phyloP scores from a whole-genome alignment of 2,329 filamentous ascomycete genomes.

The Fusarium chuoi region DNA sequence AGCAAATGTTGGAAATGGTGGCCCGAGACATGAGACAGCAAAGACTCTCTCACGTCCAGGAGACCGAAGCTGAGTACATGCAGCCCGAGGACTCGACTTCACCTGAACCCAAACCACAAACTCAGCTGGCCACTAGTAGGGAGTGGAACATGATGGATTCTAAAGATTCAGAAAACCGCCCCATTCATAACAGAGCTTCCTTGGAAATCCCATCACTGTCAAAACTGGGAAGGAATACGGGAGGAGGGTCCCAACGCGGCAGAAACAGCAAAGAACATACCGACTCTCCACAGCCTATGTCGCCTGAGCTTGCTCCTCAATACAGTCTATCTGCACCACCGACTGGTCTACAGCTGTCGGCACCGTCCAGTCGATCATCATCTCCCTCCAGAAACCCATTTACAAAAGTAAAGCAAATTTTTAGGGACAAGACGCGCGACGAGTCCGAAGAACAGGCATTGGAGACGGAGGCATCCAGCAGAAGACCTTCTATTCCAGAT shows the following conservation, averaged over 20 bases:
- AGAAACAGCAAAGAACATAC: conserved; percentile 56
- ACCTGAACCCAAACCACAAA: conserved; percentile 44
- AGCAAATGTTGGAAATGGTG: conserved; percentile 71
- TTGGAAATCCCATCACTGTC: conserved; percentile 39
- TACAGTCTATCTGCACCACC: conserved; percentile 65
- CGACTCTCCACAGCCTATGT: conserved; percentile 60
- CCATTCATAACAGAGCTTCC: conserved; percentile 31
- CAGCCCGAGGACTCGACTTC: conserved; percentile 49
- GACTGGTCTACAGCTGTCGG: conserved; percentile 71
- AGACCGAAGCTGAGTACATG: conserved; percentile 48
- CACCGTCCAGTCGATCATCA: conserved; percentile 68
- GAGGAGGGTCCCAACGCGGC: conserved; percentile 58
- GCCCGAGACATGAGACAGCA: conserved; percentile 60
- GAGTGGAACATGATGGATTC: conserved; percentile 52
- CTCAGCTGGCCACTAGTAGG: conserved; percentile 48
- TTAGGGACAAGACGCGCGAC: conserved; percentile 64
- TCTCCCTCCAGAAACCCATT: conserved; percentile 73
- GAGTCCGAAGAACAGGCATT: conserved; percentile 48
- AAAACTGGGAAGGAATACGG: conserved; percentile 53
- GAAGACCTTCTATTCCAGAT: conserved; percentile 44
- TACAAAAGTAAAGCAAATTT: conserved; percentile 64
- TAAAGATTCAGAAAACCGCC: conserved; percentile 54
- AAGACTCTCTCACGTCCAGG: conserved; percentile 48
- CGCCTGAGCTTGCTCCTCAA: conserved; percentile 62
- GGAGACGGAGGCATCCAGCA: conserved; percentile 49